phyloP scores from a whole-genome alignment of 116 monocot species.

The Trichopus zeylanicus region DNA sequence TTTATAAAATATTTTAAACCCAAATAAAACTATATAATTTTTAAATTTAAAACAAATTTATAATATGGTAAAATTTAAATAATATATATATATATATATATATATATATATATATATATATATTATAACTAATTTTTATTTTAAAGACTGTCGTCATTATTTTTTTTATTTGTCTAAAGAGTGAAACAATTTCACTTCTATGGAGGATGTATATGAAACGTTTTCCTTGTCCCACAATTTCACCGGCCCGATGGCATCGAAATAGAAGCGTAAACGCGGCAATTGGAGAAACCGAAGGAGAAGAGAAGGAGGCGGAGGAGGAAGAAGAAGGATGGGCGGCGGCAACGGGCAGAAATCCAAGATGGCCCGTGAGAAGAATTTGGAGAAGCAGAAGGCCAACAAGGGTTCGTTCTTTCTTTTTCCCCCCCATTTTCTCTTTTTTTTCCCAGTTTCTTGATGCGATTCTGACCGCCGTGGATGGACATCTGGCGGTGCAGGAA shows the following conservation, averaged over 20 bases:
- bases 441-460: not conserved
- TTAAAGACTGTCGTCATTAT: no score
- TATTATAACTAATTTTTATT: no score
- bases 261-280: no score
- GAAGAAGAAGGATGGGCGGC: conserved; percentile 13
- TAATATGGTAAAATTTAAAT: no score
- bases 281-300: not conserved
- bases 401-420: not conserved
- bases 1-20: no score
- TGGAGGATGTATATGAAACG: no score
- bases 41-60: no score
- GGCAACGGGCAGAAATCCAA: conserved; percentile 28
- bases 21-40: no score
- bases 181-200: no score
- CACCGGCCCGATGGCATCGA: no score
- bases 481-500: conserved; percentile 26
- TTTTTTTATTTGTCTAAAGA: no score
- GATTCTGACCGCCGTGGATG: not conserved
- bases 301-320: not conserved
- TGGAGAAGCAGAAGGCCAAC: conserved; percentile 18
- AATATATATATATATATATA: not conserved
- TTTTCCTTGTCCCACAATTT: no score
- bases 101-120: not conserved
- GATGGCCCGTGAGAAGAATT: conserved; percentile 22
- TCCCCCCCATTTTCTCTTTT: not conserved